Evolutionary conservation across 108 stramenopile species (phyloP).

Genomic region (Nitzschia sp.): DNA sequence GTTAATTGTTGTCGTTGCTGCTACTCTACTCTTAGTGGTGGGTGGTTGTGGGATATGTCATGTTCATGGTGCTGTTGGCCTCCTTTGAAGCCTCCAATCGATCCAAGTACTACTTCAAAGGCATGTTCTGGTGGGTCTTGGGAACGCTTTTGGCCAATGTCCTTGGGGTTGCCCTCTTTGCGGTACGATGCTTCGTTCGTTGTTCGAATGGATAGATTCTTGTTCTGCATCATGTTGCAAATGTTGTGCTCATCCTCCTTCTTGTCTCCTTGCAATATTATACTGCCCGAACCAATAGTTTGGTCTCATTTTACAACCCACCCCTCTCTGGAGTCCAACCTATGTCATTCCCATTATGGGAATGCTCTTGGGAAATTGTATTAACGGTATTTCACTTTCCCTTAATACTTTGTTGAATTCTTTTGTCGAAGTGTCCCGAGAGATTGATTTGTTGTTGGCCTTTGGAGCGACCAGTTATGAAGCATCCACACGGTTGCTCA

Average conservation of each 20-base stretch:
- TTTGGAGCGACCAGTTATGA: constrained; percentile 47
- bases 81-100: constrained; percentile 65
- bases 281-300: constrained; percentile 67
- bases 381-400: constrained; percentile 70
- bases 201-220: too few relatives aligned
- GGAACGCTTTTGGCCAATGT: constrained; percentile 51
- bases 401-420: constrained; percentile 58
- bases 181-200: constrained; percentile 14
- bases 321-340: constrained; percentile 65
- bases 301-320: constrained; percentile 58
- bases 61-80: constrained; percentile 77
- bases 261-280: constrained; percentile 51
- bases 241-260: too few relatives aligned
- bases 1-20: background rate
- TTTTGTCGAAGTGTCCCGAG: constrained; percentile 47
- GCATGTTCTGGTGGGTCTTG: constrained; percentile 50
- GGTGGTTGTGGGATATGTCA: constrained; percentile 40
- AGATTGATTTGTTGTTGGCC: constrained; percentile 55
- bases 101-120: constrained; percentile 63
- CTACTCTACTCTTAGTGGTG: constrained; percentile 19
- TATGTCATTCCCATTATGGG: constrained; percentile 87
- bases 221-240: too few relatives aligned
- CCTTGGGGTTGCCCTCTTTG: constrained; percentile 50
- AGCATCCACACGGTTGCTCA: constrained; percentile 36
- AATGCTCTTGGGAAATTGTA: constrained; percentile 87